Percentiles rank a stretch among this genome's conserved stretches.
phyloP scores from a whole-genome alignment of 1,284 basidiomycete species.

The Anthracocystis setariae region DNA sequence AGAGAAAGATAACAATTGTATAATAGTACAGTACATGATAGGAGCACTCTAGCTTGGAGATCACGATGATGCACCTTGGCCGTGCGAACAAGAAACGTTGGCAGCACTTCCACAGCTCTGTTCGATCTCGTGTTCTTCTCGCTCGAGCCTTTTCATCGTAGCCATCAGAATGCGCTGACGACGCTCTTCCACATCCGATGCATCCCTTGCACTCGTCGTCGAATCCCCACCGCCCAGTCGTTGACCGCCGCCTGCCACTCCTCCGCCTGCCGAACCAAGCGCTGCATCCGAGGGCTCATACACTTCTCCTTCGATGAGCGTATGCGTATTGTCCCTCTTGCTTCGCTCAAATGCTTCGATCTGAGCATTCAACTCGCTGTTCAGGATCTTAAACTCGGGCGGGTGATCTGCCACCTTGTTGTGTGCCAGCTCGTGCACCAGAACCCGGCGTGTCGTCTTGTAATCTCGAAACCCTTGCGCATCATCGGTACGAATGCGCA shows the following conservation, averaged over 20 bases:
- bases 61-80: slow-evolving; percentile 3
- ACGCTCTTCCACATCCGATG: slow-evolving; percentile 26
- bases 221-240: slow-evolving; percentile 1
- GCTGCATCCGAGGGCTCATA: slow-evolving; percentile 38
- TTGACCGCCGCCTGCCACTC: not conserved
- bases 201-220: not conserved
- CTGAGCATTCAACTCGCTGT: slow-evolving; percentile 60
- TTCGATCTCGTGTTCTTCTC: slow-evolving; percentile 45
- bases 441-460: slow-evolving; percentile 56
- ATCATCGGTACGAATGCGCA: slow-evolving; percentile 60
- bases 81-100: slow-evolving; percentile 7
- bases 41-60: too few species aligned
- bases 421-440: slow-evolving; percentile 64
- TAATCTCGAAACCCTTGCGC: slow-evolving; percentile 61
- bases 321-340: slow-evolving; percentile 26
- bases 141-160: slow-evolving; percentile 51
- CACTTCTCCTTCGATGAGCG: slow-evolving; percentile 38
- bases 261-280: not conserved
- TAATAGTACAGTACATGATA: too few species aligned
- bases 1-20: too few species aligned
- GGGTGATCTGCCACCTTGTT: slow-evolving; percentile 60
- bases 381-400: slow-evolving; percentile 62
- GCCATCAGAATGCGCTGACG: slow-evolving; percentile 43
- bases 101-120: slow-evolving; percentile 38
- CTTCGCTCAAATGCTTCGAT: slow-evolving; percentile 52